These are phyloP conservation scores for Saccharomyces hybrid DNA, from an alignment of 1,139 yeast genomes.

Conservation along the genomic window DNA sequence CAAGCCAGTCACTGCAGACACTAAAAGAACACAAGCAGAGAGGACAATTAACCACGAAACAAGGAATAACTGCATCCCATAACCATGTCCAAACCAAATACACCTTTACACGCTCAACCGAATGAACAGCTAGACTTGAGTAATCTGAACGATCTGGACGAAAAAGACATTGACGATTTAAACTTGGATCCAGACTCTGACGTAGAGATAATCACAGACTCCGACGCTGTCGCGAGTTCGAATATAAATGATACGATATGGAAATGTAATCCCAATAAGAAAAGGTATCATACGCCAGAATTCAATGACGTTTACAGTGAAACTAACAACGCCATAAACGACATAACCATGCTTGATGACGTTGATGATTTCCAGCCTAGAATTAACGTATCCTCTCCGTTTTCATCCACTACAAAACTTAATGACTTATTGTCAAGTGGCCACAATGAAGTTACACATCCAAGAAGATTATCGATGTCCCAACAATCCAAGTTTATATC, in stretches of 20 bases:
- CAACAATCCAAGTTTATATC: constrained; percentile 59
- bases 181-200: constrained; percentile 30
- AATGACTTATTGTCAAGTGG: constrained; percentile 1
- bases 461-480: constrained; percentile 30
- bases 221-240: not conserved
- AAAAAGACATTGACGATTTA: constrained; percentile 27
- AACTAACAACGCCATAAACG: constrained; percentile 4
- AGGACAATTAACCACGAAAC: not conserved
- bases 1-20: not conserved
- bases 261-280: constrained; percentile 13
- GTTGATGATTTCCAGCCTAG: constrained; percentile 28
- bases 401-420: constrained; percentile 21
- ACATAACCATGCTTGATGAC: constrained; percentile 20
- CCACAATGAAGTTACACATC: constrained; percentile 6
- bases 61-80: not conserved
- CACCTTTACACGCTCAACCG: constrained; percentile 45
- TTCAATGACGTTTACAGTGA: constrained; percentile 6
- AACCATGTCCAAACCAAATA: constrained; percentile 34
- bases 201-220: constrained; percentile 10
- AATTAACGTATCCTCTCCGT: constrained; percentile 28
- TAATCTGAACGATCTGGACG: constrained; percentile 29
- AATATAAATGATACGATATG: constrained; percentile 17
- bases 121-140: constrained; percentile 36
- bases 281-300: constrained; percentile 7
- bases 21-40: not conserved